Evolutionary conservation across 1,284 basidiomycete species (phyloP).

Genomic region (Peniophora sp.): DNA sequence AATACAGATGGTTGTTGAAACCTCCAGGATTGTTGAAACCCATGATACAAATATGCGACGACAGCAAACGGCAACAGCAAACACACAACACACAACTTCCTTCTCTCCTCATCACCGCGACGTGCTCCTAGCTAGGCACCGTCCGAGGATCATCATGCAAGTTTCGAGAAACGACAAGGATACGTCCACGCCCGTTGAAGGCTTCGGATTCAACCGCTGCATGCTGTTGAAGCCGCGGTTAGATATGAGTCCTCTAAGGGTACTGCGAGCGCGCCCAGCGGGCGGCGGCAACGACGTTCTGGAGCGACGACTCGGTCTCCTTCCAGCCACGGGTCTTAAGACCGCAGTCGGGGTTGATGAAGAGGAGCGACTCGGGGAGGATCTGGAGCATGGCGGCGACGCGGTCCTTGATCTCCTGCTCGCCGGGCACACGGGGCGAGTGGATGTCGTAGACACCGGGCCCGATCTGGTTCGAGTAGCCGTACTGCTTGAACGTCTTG

Average conservation of each 20-base stretch:
- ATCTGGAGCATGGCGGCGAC: slow-evolving; percentile 79
- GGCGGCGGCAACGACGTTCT: slow-evolving; percentile 86
- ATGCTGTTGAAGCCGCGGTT: slow-evolving; percentile 85
- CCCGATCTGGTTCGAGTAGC: slow-evolving; percentile 97
- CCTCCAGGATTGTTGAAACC: slow-evolving; percentile 27
- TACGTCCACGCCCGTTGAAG: slow-evolving; percentile 17
- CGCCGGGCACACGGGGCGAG: slow-evolving; percentile 94
- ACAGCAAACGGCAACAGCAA: slow-evolving; percentile 10
- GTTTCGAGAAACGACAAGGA: slow-evolving; percentile 20
- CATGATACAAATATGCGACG: slow-evolving; percentile 6
- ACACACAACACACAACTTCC: not conserved
- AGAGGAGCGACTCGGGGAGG: slow-evolving; percentile 74
- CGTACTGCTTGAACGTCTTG: slow-evolving; percentile 90
- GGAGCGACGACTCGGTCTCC: slow-evolving; percentile 87
- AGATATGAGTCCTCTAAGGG: slow-evolving; percentile 42
- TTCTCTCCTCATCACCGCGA: not conserved
- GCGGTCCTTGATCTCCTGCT: slow-evolving; percentile 93
- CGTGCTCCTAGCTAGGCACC: slow-evolving; percentile 16
- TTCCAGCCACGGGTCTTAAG: slow-evolving; percentile 95
- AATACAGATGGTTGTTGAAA: slow-evolving; percentile 13
- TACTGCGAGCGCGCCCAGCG: slow-evolving; percentile 83
- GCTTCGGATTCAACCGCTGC: slow-evolving; percentile 34
- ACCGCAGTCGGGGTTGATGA: slow-evolving; percentile 93
- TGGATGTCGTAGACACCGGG: slow-evolving; percentile 99
- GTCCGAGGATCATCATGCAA: slow-evolving; percentile 25